Evolutionary conservation across 2,329 filamentous ascomycete species (phyloP), one percentile per base, ranked within the genome.

Genomic region (Exserohilum rostratum): DNA sequence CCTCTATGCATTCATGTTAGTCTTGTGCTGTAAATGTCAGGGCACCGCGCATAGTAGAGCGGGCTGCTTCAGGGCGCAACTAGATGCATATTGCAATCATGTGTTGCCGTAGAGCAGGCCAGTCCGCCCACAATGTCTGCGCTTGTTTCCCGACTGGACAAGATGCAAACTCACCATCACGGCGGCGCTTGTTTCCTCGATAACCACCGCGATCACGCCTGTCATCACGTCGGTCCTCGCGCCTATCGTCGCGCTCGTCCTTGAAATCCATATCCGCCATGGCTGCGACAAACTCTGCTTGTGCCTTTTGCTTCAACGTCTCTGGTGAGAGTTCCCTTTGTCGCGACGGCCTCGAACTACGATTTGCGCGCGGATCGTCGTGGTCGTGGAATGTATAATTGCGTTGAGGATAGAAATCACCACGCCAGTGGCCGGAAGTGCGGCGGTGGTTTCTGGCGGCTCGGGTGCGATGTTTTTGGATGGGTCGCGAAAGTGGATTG

Each of bases 191-290:
- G 59, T 62, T 58, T 40, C 65, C 65, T 57, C 67, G 61, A 45
- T 61, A 54, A 44, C 63, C 65, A 46, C 68, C 64, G 31, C 52
- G 52, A 39, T 67, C 65, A 39, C 69, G 65, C 50, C 66, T 57
- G 33, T 73, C 71, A 15, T 68, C 50, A 49, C 50, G 50, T 53
- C 50, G 37, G 37, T 53, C 44, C 31, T 67, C 65, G 43, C 69
- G 66, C 50, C 66, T 56, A 38, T 73, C 71, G 15, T 68, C 68
- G 34, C 65, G 60, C 56, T 70, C 69, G 25, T 72, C 67, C 46
- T 55, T 68, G n/a, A 64, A 50, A 18, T 71, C 68, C 15, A 65
- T 31, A 27, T 73, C 71, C 37, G 69, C 66, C 69, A 72, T 73
- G 39, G 45, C 50, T 52, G 61, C 34, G 17, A 62, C 58, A 27